A percentile compares a stretch with the other conserved stretches of the same genome.
Evolutionary conservation across 768 basidiomycete species (phyloP).

Genomic region (Suillus alpinus): DNA sequence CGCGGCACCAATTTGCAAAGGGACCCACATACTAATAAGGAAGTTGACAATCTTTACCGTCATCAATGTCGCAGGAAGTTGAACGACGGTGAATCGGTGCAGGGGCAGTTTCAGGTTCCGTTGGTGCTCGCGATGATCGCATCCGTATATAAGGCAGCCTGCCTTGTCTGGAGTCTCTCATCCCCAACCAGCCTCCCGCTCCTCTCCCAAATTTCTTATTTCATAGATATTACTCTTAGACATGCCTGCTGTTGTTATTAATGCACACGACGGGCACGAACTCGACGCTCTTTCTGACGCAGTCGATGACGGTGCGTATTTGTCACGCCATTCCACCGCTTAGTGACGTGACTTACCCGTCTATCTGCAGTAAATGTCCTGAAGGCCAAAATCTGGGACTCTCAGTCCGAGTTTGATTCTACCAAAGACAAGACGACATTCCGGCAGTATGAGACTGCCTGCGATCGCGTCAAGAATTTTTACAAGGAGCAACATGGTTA

Average conservation of each 20-base stretch:
- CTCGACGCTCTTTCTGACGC: constrained; percentile 48
- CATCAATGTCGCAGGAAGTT: constrained; percentile 3
- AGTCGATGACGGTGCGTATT: constrained; percentile 43
- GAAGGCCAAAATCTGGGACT: constrained; percentile 60
- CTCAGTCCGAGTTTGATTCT: constrained; percentile 48
- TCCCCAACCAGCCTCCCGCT: neutral
- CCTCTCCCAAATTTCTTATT: neutral
- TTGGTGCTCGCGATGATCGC: neutral
- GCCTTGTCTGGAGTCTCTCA: constrained; percentile 1
- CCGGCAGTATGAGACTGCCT: constrained; percentile 72
- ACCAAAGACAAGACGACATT: constrained; percentile 64
- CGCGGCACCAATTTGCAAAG: neutral
- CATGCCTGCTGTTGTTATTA: constrained; percentile 26
- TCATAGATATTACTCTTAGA: neutral
- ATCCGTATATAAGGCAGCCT: constrained; percentile 5
- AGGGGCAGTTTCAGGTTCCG: constrained; percentile 4
- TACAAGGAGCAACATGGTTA: constrained; percentile 78
- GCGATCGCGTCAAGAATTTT: constrained; percentile 74
- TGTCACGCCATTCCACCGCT: neutral
- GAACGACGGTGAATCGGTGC: neutral
- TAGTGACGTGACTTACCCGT: neutral
- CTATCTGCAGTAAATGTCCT: constrained; percentile 58
- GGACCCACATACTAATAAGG: neutral
- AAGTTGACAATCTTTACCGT: constrained; percentile 1
- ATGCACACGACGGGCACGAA: constrained; percentile 22